Evolutionary conservation across 2,329 filamentous ascomycete genomes (phyloP).

Genomic region (Epichloe uncinata): DNA sequence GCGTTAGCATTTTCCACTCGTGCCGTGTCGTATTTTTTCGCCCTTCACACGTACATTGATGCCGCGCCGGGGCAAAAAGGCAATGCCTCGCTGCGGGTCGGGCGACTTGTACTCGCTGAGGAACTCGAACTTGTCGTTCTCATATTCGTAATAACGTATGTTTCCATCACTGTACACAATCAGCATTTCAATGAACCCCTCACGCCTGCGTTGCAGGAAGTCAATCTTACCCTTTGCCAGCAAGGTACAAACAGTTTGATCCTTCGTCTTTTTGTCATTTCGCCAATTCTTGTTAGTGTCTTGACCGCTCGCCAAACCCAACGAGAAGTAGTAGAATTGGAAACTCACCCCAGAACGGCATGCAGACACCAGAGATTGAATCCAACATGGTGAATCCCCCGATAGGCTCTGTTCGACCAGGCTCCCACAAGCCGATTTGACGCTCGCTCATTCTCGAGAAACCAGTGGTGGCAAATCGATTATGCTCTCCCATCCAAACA

Average conservation of each 20-base stretch:
- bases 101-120: slow-evolving; percentile 94
- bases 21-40: background rate
- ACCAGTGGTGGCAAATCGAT: slow-evolving; percentile 88
- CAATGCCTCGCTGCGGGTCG: slow-evolving; percentile 88
- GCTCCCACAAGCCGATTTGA: slow-evolving; percentile 91
- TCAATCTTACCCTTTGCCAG: slow-evolving; percentile 77
- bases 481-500: slow-evolving; percentile 95
- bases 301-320: background rate
- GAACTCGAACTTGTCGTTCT: slow-evolving; percentile 97
- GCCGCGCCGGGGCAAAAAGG: slow-evolving; percentile 87
- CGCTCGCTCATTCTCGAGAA: slow-evolving; percentile 98
- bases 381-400: slow-evolving; percentile 84
- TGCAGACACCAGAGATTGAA: slow-evolving; percentile 93
- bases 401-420: slow-evolving; percentile 72
- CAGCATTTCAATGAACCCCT: slow-evolving; percentile 5
- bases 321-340: background rate
- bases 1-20: slow-evolving; percentile 9
- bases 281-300: slow-evolving; percentile 6
- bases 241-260: slow-evolving; percentile 87
- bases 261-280: slow-evolving; percentile 56
- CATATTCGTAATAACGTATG: slow-evolving; percentile 97
- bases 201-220: background rate
- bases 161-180: slow-evolving; percentile 67
- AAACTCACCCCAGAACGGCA: slow-evolving; percentile 88
- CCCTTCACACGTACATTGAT: slow-evolving; percentile 54